Percentiles rank a stretch among this genome's conserved stretches.
Evolutionary conservation across 179 eudicot genomes (phyloP).

Genomic region (Vitellaria paradoxa): DNA sequence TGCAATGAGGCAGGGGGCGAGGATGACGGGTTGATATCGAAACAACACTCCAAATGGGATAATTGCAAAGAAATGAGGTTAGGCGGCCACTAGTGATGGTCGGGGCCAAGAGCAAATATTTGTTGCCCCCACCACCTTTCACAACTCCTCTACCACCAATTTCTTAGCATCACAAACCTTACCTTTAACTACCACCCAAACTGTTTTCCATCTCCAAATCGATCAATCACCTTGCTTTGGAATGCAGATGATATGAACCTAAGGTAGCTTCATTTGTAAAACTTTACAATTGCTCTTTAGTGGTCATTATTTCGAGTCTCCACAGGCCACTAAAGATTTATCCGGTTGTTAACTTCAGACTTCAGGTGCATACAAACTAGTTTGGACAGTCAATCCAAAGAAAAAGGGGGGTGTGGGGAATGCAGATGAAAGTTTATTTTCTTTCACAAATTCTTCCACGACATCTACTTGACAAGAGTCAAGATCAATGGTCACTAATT

Average conservation of each 20-base stretch:
- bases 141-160: not conserved
- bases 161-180: too few species aligned
- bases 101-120: not conserved
- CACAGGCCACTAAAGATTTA: too few species aligned
- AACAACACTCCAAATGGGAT: slow-evolving; percentile 13
- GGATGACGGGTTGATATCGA: slow-evolving; percentile 20
- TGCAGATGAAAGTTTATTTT: not conserved
- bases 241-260: too few species aligned
- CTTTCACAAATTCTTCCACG: not conserved
- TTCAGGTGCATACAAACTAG: too few species aligned
- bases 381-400: too few species aligned
- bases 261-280: too few species aligned
- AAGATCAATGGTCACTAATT: not conserved
- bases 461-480: not conserved
- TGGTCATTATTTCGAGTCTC: too few species aligned
- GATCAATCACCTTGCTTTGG: not conserved
- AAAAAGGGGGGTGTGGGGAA: too few species aligned
- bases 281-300: too few species aligned
- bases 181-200: not conserved
- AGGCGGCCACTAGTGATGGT: slow-evolving; percentile 11
- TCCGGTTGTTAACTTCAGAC: too few species aligned
- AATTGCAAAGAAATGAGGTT: not conserved
- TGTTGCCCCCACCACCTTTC: not conserved
- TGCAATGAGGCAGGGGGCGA: not conserved
- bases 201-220: not conserved